Conservation (phyloP, 768 basidiomycete species). For the Russula foetens region DNA sequence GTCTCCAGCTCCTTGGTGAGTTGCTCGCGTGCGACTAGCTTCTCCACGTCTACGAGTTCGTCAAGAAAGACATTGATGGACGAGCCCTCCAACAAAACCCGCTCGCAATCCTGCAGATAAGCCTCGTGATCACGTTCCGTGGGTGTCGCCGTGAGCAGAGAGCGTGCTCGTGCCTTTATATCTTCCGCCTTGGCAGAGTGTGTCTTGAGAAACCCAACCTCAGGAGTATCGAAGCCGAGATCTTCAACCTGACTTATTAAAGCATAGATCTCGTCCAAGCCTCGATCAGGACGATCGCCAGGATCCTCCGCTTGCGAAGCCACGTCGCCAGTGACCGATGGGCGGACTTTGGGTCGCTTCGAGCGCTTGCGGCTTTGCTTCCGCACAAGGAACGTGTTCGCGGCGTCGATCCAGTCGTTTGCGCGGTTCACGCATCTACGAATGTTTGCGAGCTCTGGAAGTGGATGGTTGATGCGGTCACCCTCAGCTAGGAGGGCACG, state of each 20-base stretch:
- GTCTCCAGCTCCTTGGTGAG: constrained; percentile 70
- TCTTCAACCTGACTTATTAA: constrained; percentile 64
- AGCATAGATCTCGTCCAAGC: constrained; percentile 59
- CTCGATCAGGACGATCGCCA: constrained; percentile 61
- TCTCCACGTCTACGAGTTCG: constrained; percentile 69
- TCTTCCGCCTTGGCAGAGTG: constrained; percentile 60
- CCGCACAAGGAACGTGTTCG: constrained; percentile 68
- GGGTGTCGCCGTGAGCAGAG: constrained; percentile 39
- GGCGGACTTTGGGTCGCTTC: constrained; percentile 47
- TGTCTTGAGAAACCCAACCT: constrained; percentile 49
- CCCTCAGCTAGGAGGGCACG: constrained; percentile 82
- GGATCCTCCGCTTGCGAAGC: constrained; percentile 44
- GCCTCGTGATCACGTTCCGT: constrained; percentile 41
- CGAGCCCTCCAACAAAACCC: constrained; percentile 57
- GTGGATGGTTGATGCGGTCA: constrained; percentile 70
- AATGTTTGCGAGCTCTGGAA: constrained; percentile 64
- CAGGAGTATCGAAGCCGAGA: constrained; percentile 79
- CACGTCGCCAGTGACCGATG: constrained; percentile 29
- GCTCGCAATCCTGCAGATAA: constrained; percentile 63
- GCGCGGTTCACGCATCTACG: constrained; percentile 74
- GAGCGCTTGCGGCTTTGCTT: constrained; percentile 74
- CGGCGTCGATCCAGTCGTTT: constrained; percentile 83
- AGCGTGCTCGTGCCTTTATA: constrained; percentile 45
- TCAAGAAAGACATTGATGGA: constrained; percentile 80
- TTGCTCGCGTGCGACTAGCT: constrained; percentile 72